These are phyloP conservation scores for Xerocomellus intermedius DNA, from an alignment of 768 basidiomycete genomes.

Conservation along the genomic window DNA sequence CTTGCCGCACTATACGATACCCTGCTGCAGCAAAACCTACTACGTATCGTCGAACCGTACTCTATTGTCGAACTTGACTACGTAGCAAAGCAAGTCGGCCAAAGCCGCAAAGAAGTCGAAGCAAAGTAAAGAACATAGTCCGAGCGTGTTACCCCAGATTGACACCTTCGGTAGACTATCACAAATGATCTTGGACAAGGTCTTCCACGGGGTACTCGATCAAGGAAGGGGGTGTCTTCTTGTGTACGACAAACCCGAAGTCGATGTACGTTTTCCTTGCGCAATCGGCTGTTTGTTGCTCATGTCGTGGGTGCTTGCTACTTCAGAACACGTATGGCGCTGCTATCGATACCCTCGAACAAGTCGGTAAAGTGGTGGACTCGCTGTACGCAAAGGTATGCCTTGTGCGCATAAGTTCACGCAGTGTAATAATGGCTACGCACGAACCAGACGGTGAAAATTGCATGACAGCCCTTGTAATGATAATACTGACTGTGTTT, in stretches of 20 bases:
- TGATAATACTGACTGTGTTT: background rate
- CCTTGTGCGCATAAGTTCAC: background rate
- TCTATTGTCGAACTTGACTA: conserved; percentile 87
- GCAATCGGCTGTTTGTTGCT: background rate
- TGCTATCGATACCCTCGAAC: conserved; percentile 84
- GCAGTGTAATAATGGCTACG: background rate
- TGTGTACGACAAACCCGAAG: conserved; percentile 84
- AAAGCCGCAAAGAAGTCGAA: conserved; percentile 85
- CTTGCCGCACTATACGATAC: conserved; percentile 94
- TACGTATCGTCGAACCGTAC: conserved; percentile 96
- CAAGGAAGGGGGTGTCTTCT: conserved; percentile 90
- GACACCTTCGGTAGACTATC: conserved; percentile 58
- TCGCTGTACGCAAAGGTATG: conserved; percentile 83
- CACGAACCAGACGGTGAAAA: conserved; percentile 40
- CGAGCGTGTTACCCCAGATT: background rate
- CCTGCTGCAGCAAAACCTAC: conserved; percentile 90
- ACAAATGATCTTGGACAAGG: conserved; percentile 98
- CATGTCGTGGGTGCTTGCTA: background rate
- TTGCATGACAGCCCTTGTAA: conserved; percentile 30
- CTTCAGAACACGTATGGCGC: conserved; percentile 81
- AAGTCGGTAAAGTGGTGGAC: conserved; percentile 93
- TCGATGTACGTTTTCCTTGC: conserved; percentile 61
- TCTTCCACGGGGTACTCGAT: conserved; percentile 93
- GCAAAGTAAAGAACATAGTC: conserved; percentile 61
- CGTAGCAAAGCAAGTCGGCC: conserved; percentile 84